Percentiles rank a stretch among this genome's conserved stretches.
phyloP scores from a whole-genome alignment of 2,329 filamentous ascomycete species.

The Trichoderma sp. region DNA sequence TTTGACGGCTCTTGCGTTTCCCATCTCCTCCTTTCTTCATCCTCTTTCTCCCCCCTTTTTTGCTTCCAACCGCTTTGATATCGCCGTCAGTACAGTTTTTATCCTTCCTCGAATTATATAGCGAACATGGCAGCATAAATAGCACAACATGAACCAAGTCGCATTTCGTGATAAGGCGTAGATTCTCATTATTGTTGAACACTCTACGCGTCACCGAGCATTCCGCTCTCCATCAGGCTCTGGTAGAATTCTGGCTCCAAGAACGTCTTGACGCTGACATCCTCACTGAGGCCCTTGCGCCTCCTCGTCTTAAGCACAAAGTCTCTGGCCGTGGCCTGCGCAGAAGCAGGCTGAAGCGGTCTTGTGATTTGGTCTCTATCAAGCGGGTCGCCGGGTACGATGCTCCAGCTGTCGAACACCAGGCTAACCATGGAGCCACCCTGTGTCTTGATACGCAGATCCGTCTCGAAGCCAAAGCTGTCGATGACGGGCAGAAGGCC shows the following conservation, averaged over 20 bases:
- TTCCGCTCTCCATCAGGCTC: constrained; percentile 81
- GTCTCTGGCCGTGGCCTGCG: constrained; percentile 87
- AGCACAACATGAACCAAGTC: background rate
- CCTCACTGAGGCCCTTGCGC: constrained; percentile 91
- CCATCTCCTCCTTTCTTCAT: background rate
- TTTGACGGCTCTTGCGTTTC: background rate
- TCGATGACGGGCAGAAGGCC: constrained; percentile 95
- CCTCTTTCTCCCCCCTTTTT: background rate
- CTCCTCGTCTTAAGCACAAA: constrained; percentile 95
- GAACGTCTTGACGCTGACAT: constrained; percentile 94
- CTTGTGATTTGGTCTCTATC: constrained; percentile 80
- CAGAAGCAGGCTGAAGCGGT: constrained; percentile 81
- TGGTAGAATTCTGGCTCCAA: constrained; percentile 91
- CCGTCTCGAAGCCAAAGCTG: constrained; percentile 96
- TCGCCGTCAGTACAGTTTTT: no score
- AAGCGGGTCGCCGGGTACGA: constrained; percentile 92
- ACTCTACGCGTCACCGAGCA: constrained; percentile 60
- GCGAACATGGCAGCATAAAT: background rate
- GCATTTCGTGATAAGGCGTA: background rate
- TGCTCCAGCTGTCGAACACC: constrained; percentile 93
- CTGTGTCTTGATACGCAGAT: constrained; percentile 92
- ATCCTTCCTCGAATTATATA: background rate
- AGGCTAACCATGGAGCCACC: constrained; percentile 86
- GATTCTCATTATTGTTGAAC: background rate
- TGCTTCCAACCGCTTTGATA: background rate